Base-by-base conservation (phyloP, 1,284 basidiomycete species). In the Sporisorium sorghi region DNA sequence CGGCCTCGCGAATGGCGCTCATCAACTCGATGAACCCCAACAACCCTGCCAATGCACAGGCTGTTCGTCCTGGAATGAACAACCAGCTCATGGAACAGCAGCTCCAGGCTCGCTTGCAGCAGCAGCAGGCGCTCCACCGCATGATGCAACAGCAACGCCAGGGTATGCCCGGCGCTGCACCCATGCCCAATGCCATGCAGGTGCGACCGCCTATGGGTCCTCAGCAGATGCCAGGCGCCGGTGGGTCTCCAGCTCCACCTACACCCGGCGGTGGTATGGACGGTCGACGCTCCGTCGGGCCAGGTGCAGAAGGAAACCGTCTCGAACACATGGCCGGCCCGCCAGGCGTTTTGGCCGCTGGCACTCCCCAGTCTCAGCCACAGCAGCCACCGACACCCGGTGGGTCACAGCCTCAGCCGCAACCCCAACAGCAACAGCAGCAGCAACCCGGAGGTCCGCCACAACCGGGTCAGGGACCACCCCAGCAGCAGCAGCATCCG, bases 111-210 rank as follows among this genome's bases (percentile, higher is more conserved):
- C 76, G 78, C 5, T 39, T 80, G 28, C 64, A 77, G 40, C 63
- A 77, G 56, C 78, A 78, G 60, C 78, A 80, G 58, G 65, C 68
- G 10, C 58, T 76, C 17, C 69, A 76, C n/a, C 68, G 73, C 30
- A 68, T 68, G 69, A 71, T 76, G 68, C 78, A 80, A 58, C 76
- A 78, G 57, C 75, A 77, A 46, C 54, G 71, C 17, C 75, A 77
- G 46, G 68, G 62, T 19, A 46, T 59, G 10, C 57, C 71, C 23
- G 71, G 71, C 30, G 57, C 52, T 2, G 47, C 61, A 7, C 71
- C 61, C 1, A 57, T 73, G 55, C 47, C 51, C 35, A 71, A 64
- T 26, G 53, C 58, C 7, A 65, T 72, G 64, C 73, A 71, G 57
- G 65, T 58, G 15, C 57, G 73, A 24, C 73, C 73, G 23, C 73